phyloP scores from a whole-genome alignment of 805 yeast species.

The Teunomyces lycoperdinae region DNA sequence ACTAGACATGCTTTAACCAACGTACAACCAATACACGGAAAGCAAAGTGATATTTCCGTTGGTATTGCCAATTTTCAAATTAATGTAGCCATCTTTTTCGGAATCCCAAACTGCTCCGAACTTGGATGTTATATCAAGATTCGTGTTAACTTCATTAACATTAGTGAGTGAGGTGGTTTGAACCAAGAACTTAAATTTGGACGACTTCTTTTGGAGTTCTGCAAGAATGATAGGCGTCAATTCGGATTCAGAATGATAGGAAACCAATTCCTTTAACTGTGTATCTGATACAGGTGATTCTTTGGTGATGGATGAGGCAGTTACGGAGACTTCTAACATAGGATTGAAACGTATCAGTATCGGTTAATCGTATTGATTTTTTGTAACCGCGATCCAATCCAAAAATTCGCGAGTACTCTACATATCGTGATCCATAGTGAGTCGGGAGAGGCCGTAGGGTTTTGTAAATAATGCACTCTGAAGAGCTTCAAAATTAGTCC shows the following conservation, averaged over 20 bases:
- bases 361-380: neutral
- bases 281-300: slow-evolving; percentile 1
- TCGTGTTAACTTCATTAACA: slow-evolving; percentile 16
- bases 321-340: neutral
- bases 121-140: slow-evolving; percentile 27
- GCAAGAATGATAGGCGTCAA: slow-evolving; percentile 22
- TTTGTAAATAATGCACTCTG: neutral
- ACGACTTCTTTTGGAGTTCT: slow-evolving; percentile 42
- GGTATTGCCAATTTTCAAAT: slow-evolving; percentile 22
- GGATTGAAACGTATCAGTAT: neutral
- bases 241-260: neutral
- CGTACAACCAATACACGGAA: slow-evolving; percentile 16
- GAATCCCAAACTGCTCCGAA: slow-evolving; percentile 60
- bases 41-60: neutral
- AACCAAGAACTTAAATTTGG: slow-evolving; percentile 56
- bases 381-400: slow-evolving; percentile 1
- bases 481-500: too few species aligned
- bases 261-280: neutral
- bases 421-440: neutral
- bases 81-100: slow-evolving; percentile 51
- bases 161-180: slow-evolving; percentile 36
- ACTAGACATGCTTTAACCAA: slow-evolving; percentile 10
- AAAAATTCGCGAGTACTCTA: neutral
- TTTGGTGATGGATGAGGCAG: slow-evolving; percentile 2
- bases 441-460: neutral